Evolutionary conservation across 2,329 filamentous ascomycete species (phyloP).

Genomic region (Colletotrichum orchidophilum): DNA sequence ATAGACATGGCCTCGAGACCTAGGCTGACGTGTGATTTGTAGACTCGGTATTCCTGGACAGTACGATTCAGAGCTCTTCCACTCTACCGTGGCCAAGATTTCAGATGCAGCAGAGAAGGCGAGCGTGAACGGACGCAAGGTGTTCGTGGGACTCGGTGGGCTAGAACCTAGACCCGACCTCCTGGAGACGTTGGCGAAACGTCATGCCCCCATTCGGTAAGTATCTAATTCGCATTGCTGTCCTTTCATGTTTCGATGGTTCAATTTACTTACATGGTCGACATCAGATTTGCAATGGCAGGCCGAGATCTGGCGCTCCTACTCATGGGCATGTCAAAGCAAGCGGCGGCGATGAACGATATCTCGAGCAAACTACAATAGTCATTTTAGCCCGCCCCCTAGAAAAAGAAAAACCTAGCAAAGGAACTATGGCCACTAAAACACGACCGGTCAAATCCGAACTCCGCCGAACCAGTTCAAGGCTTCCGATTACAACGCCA

Average conservation of each 20-base stretch:
- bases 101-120: constrained; percentile 12
- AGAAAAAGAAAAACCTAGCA: background rate
- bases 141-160: constrained; percentile 13
- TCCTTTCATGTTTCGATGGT: background rate
- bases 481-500: background rate
- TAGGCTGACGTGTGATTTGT: background rate
- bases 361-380: constrained; percentile 13
- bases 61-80: constrained; percentile 12
- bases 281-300: constrained; percentile 16
- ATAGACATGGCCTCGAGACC: too few relatives aligned
- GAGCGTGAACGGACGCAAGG: constrained; percentile 10
- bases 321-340: constrained; percentile 17
- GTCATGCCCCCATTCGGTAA: constrained; percentile 6
- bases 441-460: background rate
- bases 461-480: background rate
- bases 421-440: background rate
- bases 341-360: constrained; percentile 19
- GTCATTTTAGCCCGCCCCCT: background rate
- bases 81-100: constrained; percentile 7
- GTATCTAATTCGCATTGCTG: background rate
- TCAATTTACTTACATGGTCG: too few relatives aligned
- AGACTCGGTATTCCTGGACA: constrained; percentile 5
- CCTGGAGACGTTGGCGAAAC: constrained; percentile 1
- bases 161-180: constrained; percentile 23
- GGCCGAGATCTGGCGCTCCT: constrained; percentile 10